phyloP scores from a whole-genome alignment of 2,329 filamentous ascomycete species.

The Botryotinia narcissicola region DNA sequence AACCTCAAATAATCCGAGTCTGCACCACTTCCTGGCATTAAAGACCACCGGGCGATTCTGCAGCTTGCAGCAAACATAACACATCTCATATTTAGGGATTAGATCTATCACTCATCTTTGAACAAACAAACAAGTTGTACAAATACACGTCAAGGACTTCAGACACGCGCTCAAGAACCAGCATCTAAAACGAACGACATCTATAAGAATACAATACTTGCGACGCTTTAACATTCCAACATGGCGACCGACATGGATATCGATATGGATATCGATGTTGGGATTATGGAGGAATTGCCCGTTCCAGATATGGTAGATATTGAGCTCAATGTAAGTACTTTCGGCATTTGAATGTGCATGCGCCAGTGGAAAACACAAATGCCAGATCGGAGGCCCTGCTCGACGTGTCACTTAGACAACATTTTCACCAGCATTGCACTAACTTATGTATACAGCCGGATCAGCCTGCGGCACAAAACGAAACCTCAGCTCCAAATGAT shows the following conservation, averaged over 20 bases:
- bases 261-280: constrained; percentile 71
- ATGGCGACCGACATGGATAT: constrained; percentile 60
- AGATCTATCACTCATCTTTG: not conserved
- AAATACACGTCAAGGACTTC: not conserved
- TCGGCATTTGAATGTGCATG: not conserved
- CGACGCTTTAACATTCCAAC: constrained; percentile 12
- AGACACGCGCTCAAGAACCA: not conserved
- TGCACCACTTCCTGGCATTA: not conserved
- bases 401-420: not conserved
- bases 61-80: not conserved
- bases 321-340: constrained; percentile 15
- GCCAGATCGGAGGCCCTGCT: not conserved
- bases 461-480: constrained; percentile 25
- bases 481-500: constrained; percentile 33
- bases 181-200: not conserved
- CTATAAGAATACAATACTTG: not conserved
- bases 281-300: constrained; percentile 44
- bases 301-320: constrained; percentile 18
- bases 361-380: not conserved
- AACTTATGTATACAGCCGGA: constrained; percentile 22
- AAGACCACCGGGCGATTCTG: not conserved
- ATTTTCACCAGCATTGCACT: not conserved
- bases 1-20: not conserved
- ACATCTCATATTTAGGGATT: not conserved
- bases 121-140: not conserved